phyloP scores from a whole-genome alignment of 345 rosid species.

The Gossypium australe region DNA sequence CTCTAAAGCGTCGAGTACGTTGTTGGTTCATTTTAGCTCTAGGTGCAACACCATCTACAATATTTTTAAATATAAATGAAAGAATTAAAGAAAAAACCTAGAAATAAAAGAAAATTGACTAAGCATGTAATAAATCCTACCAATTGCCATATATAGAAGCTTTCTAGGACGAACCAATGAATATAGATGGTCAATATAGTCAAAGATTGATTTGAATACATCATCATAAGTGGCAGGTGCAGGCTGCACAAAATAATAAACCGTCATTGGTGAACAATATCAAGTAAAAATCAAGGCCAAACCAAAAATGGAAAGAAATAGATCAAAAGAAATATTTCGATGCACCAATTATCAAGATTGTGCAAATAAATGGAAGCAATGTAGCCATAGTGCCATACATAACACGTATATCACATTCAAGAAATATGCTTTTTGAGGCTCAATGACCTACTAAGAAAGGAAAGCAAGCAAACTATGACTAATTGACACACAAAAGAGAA shows the following conservation, averaged over 20 bases:
- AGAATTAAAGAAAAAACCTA: background rate
- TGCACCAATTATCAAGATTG: background rate
- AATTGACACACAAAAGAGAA: background rate
- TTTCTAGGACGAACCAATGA: slow-evolving; percentile 92
- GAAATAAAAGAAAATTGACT: background rate
- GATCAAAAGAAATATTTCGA: background rate
- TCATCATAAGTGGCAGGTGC: slow-evolving; percentile 86
- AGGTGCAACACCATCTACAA: slow-evolving; percentile 96
- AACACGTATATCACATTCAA: background rate
- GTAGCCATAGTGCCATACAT: background rate
- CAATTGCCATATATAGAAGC: slow-evolving; percentile 92
- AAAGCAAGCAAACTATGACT: background rate
- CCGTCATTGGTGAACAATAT: background rate
- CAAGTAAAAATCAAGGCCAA: background rate
- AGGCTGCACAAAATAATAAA: slow-evolving; percentile 44
- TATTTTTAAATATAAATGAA: slow-evolving; percentile 4
- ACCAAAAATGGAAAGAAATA: background rate
- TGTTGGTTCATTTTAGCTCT: slow-evolving; percentile 99
- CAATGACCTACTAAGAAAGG: background rate
- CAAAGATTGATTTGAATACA: slow-evolving; percentile 80
- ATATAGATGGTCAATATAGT: slow-evolving; percentile 84
- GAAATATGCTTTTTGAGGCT: background rate
- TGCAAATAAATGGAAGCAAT: background rate
- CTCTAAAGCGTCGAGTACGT: slow-evolving; percentile 87
- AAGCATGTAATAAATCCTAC: slow-evolving; percentile 36